Conservation (phyloP, 805 yeast species). For the Kazachstania kunashirensis region DNA sequence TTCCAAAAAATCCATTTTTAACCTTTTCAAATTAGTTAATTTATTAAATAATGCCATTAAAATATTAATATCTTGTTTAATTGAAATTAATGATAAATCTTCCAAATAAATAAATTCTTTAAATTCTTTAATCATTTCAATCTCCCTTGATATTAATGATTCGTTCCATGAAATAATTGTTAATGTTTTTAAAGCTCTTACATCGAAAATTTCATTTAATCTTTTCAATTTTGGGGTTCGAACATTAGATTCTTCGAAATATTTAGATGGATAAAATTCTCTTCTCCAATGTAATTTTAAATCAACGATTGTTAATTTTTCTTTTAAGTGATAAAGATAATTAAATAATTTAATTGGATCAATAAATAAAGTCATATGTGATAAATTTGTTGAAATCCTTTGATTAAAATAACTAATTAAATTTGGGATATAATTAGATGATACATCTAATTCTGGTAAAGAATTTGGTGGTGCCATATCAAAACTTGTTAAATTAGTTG, state of each 20-base stretch:
- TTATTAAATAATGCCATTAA: slow-evolving; percentile 28
- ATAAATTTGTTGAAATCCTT: slow-evolving; percentile 25
- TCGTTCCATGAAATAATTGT: slow-evolving; percentile 38
- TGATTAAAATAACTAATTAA: slow-evolving; percentile 19
- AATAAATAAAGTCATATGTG: slow-evolving; percentile 32
- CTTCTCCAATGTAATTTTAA: slow-evolving; percentile 35
- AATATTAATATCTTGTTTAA: slow-evolving; percentile 27
- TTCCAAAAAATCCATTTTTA: slow-evolving; percentile 34
- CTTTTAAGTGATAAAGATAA: slow-evolving; percentile 24
- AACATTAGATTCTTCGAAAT: slow-evolving; percentile 18
- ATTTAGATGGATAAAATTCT: slow-evolving; percentile 29
- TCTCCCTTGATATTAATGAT: slow-evolving; percentile 25
- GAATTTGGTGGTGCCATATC: slow-evolving; percentile 34
- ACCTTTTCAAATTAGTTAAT: slow-evolving; percentile 27
- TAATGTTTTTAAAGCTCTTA: slow-evolving; percentile 27
- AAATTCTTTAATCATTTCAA: slow-evolving; percentile 32
- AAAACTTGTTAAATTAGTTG: slow-evolving; percentile 23
- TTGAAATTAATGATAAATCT: slow-evolving; percentile 35
- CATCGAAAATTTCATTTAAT: slow-evolving; percentile 32
- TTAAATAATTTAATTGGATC: slow-evolving; percentile 33
- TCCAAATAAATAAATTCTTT: slow-evolving; percentile 29
- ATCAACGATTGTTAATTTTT: slow-evolving; percentile 29
- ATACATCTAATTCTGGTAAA: slow-evolving; percentile 26
- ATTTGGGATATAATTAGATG: slow-evolving; percentile 26
- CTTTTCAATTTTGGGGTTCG: slow-evolving; percentile 14